Evolutionary conservation across 768 basidiomycete genomes (phyloP).

Genomic region (Cystoderma amianthinum): DNA sequence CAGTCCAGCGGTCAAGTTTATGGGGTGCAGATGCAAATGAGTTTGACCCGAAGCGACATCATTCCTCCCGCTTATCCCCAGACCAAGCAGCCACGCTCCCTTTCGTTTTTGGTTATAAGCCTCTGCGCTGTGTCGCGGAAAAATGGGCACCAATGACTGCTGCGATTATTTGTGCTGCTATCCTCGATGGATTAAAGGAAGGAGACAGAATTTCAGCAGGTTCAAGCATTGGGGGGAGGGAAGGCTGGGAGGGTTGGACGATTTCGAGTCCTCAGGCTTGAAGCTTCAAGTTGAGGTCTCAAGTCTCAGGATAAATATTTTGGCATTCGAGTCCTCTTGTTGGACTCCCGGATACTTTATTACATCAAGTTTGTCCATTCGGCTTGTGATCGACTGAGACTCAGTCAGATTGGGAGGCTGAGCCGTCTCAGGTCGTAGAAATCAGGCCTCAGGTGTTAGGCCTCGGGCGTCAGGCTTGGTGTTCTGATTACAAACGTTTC

Average conservation of each 20-base stretch:
- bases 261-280: too few relatives aligned
- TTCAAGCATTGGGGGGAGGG: slow-evolving; percentile 24
- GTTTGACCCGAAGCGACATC: slow-evolving; percentile 39
- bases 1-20: slow-evolving; percentile 23
- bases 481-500: too few relatives aligned
- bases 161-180: slow-evolving; percentile 35
- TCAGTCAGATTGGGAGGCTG: too few relatives aligned
- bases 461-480: too few relatives aligned
- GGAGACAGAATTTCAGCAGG: slow-evolving; percentile 20
- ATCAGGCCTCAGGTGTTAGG: too few relatives aligned
- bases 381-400: too few relatives aligned
- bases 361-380: too few relatives aligned
- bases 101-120: slow-evolving; percentile 45
- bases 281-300: too few relatives aligned
- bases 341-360: too few relatives aligned
- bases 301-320: too few relatives aligned
- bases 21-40: slow-evolving; percentile 26
- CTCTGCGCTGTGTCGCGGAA: slow-evolving; percentile 37
- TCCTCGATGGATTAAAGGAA: slow-evolving; percentile 27
- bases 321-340: too few relatives aligned
- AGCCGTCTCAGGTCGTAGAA: too few relatives aligned
- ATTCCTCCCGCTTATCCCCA: slow-evolving; percentile 10
- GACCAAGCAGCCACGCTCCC: slow-evolving; percentile 12
- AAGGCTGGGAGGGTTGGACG: slow-evolving; percentile 42
- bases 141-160: slow-evolving; percentile 47